Evolutionary conservation across 345 rosid species (phyloP).

Genomic region (Populus simonii): DNA sequence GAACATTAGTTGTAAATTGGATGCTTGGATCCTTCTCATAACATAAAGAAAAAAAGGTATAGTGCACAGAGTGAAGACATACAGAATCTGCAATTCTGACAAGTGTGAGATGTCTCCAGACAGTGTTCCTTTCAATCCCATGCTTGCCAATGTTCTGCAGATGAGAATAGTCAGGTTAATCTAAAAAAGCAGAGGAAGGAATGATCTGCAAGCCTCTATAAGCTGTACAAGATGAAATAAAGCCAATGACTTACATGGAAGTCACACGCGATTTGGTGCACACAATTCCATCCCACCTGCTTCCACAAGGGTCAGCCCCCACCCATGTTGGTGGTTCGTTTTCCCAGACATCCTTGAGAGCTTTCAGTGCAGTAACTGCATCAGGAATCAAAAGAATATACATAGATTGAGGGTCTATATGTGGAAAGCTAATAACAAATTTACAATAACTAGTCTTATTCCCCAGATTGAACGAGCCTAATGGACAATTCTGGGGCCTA

Average conservation of each 20-base stretch:
- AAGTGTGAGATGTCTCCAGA: conserved; percentile 49
- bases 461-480: neutral
- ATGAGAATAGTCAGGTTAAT: conserved; percentile 5
- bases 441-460: neutral
- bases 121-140: conserved; percentile 54
- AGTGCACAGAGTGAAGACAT: conserved; percentile 24
- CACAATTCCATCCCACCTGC: conserved; percentile 60
- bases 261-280: conserved; percentile 49
- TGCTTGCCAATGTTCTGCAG: conserved; percentile 59
- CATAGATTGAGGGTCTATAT: neutral
- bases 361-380: conserved; percentile 46
- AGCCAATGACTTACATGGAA: conserved; percentile 45
- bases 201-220: neutral
- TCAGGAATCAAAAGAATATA: neutral
- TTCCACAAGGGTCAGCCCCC: conserved; percentile 72
- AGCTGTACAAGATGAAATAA: neutral
- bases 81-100: conserved; percentile 63
- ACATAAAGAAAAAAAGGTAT: neutral
- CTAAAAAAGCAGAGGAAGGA: neutral
- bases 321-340: conserved; percentile 57
- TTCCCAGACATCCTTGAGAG: conserved; percentile 42
- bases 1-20: neutral
- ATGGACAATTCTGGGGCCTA: neutral
- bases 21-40: neutral
- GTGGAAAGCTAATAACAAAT: too few species aligned